Base-by-base conservation (phyloP, 164 flowering plant species). In the Kingdonia uniflora region DNA sequence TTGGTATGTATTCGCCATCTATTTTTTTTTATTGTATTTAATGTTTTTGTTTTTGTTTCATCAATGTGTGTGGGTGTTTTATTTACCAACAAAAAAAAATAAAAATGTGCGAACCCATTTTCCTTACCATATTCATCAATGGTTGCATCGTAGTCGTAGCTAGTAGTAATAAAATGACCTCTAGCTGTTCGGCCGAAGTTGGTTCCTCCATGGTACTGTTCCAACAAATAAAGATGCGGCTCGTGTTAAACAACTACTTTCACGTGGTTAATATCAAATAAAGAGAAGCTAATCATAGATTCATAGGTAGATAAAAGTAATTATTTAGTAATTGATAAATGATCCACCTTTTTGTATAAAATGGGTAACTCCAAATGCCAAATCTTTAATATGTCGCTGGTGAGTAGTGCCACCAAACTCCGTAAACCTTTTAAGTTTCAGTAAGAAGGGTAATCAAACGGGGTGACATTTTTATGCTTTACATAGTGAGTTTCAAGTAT, bases 141-240 rank as follows among this genome's bases (percentile, higher is more conserved):
- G 19, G 97, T 95, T 58, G 97, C 97, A 74, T 84, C 95, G 57
- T 89, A 89, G 59, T 89, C 97, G 62, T 89, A 86, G 61, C 87
- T 86, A 23, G 97, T 86, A 19, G 87, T 81, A 64, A 90, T 68
- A 70, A 84, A 87, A 54, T 95, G 97, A 14, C 97, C 95, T 44
- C 97, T 95, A 50, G 95, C 87, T 37, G 91, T 68, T 55, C 91
- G 77, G 5, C 94, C 97, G 45, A 90, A 90, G 56, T 90, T 89
- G 39, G 97, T 89, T 22, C 97, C 97, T 55, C 97, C 97, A 62
- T 86, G 94, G 51, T 86, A 89, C 97, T 89, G 68, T 64, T 57
- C 25, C 17, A 50, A 44, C 38, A 10, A 24, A 17, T 8, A 52
- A 14, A 49, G 19, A 41, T n/a, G n/a, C n/a, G n/a, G n/a, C 8